phyloP scores from a whole-genome alignment of 2,329 filamentous ascomycete species.

The Daldinia eschscholtzii region DNA sequence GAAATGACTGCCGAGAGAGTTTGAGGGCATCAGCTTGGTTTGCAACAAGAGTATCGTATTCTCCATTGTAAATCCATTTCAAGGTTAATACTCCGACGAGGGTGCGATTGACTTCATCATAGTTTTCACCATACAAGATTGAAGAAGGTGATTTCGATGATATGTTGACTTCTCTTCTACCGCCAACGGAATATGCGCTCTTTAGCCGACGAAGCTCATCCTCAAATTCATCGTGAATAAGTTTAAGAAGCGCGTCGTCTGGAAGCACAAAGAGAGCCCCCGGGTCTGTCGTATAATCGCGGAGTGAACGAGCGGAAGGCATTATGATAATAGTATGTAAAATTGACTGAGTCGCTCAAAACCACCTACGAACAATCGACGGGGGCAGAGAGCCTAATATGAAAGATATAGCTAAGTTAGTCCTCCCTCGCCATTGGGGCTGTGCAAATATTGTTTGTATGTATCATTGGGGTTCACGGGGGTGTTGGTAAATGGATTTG shows the following conservation, averaged over 20 bases:
- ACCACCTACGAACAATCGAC: not conserved
- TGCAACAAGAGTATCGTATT: conserved; percentile 52
- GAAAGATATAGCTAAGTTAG: not conserved
- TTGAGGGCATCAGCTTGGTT: conserved; percentile 46
- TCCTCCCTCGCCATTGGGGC: not conserved
- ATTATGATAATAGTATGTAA: conserved; percentile 6
- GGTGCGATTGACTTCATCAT: conserved; percentile 57
- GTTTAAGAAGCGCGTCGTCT: conserved; percentile 45
- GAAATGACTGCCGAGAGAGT: conserved; percentile 51
- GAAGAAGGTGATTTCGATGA: conserved; percentile 47
- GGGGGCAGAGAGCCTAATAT: not conserved
- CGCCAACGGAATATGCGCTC: conserved; percentile 47
- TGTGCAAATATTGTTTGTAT: conserved; percentile 1
- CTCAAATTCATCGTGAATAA: conserved; percentile 48
- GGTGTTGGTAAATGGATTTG: not conserved
- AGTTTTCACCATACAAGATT: conserved; percentile 51
- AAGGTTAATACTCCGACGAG: conserved; percentile 54
- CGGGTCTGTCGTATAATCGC: conserved; percentile 8
- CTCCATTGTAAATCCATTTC: conserved; percentile 54
- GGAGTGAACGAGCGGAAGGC: conserved; percentile 13
- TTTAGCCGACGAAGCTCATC: conserved; percentile 51
- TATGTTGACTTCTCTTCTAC: conserved; percentile 20
- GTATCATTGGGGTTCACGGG: too few species aligned
- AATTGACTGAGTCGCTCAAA: not conserved
- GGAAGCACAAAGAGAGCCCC: conserved; percentile 32